phyloP scores from a whole-genome alignment of 805 yeast genomes.

The Candida vartiovaarae region DNA sequence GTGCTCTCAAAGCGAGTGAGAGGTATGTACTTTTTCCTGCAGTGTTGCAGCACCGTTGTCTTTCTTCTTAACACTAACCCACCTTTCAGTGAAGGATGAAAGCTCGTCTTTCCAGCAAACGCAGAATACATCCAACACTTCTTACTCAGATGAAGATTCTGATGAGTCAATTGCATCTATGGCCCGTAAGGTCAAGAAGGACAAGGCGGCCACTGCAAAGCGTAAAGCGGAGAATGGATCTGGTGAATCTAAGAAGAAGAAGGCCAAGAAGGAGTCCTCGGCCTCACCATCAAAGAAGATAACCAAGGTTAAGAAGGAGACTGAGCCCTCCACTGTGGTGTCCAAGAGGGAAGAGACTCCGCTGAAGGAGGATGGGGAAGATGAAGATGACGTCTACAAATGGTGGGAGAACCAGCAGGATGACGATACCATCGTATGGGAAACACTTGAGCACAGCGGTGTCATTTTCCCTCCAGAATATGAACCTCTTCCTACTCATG shows the following conservation, averaged over 20 bases:
- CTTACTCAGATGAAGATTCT: constrained; percentile 20
- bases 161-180: constrained; percentile 15
- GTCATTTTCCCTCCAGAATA: constrained; percentile 91
- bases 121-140: constrained; percentile 6
- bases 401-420: constrained; percentile 80
- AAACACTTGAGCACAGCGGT: constrained; percentile 78
- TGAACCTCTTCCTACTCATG: constrained; percentile 73
- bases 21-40: constrained; percentile 13
- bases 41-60: not conserved
- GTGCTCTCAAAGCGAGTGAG: constrained; percentile 19
- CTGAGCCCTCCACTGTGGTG: not conserved
- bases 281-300: constrained; percentile 8
- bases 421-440: constrained; percentile 81
- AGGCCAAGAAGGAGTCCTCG: constrained; percentile 6
- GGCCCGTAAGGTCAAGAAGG: constrained; percentile 1
- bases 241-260: constrained; percentile 4
- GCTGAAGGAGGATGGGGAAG: constrained; percentile 38
- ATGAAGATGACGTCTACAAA: constrained; percentile 54
- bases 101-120: constrained; percentile 8
- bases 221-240: constrained; percentile 2
- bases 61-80: not conserved
- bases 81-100: not conserved
- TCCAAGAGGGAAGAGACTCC: constrained; percentile 20
- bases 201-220: constrained; percentile 2
- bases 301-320: constrained; percentile 20